phyloP scores from a whole-genome alignment of 2,329 filamentous ascomycete genomes.

The Scedosporium boydii region DNA sequence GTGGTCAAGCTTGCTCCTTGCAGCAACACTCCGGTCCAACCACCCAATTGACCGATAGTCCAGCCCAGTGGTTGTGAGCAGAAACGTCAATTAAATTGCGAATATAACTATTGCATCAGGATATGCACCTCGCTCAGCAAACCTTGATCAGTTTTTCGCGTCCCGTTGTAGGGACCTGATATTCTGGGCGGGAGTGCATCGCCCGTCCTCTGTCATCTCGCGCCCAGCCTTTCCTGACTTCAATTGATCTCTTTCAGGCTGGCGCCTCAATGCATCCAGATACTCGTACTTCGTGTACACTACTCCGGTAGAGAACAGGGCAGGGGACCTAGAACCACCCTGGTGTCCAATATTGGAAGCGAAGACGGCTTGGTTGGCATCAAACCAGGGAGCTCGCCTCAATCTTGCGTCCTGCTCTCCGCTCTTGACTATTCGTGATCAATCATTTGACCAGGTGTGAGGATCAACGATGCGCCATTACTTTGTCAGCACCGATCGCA shows the following conservation, averaged over 20 bases:
- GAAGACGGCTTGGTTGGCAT: background rate
- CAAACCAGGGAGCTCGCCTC: background rate
- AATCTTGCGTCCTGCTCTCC: background rate
- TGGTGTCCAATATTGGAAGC: background rate
- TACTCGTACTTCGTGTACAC: no score
- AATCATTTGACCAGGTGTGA: background rate
- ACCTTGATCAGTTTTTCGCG: background rate
- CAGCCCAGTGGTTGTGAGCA: no score
- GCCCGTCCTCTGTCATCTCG: no score
- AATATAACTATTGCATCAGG: background rate
- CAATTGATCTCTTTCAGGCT: no score
- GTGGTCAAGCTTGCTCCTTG: no score
- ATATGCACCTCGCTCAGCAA: background rate
- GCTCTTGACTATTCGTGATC: background rate
- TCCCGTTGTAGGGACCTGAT: background rate
- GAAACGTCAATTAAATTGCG: background rate
- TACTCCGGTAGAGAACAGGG: no score
- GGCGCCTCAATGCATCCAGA: no score
- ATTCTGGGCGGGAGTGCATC: no score
- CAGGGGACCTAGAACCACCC: no score
- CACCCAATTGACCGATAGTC: no score
- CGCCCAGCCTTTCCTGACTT: no score
- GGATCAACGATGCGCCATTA: background rate
- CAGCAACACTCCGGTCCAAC: no score
- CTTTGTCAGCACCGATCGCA: background rate